Evolutionary conservation across 2,329 filamentous ascomycete genomes (phyloP).

Genomic region (Dothistroma pini): DNA sequence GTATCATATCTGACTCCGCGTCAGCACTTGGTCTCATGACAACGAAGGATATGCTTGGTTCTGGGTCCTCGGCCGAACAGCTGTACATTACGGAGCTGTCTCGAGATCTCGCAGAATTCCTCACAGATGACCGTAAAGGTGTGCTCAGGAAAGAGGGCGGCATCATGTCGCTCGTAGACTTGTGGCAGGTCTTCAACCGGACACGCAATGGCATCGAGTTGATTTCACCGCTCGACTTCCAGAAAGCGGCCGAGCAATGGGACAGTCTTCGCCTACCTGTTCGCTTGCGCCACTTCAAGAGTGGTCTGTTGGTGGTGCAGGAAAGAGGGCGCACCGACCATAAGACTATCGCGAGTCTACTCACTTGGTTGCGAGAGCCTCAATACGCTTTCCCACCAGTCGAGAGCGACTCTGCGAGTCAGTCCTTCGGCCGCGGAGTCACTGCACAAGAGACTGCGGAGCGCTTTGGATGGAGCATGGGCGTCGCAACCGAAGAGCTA

Average conservation of each 20-base stretch:
- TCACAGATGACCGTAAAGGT: constrained; percentile 78
- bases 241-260: constrained; percentile 85
- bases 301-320: constrained; percentile 91
- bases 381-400: constrained; percentile 17
- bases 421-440: constrained; percentile 73
- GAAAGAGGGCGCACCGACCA: constrained; percentile 84
- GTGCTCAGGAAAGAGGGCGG: constrained; percentile 77
- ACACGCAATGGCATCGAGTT: constrained; percentile 90
- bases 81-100: constrained; percentile 87
- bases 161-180: constrained; percentile 82
- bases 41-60: constrained; percentile 87
- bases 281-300: constrained; percentile 82
- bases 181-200: constrained; percentile 94
- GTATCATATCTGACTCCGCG: constrained; percentile 74
- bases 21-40: constrained; percentile 85
- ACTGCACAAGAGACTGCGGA: constrained; percentile 88
- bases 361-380: constrained; percentile 68
- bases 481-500: constrained; percentile 89
- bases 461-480: constrained; percentile 93
- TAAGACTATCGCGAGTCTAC: constrained; percentile 72
- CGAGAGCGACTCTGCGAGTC: constrained; percentile 73
- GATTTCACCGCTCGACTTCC: constrained; percentile 85
- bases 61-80: constrained; percentile 69
- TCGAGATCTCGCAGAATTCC: constrained; percentile 79
- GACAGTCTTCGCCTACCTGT: constrained; percentile 82